Evolutionary conservation across 2,329 filamentous ascomycete genomes (phyloP).

Genomic region (Arthrobotrys entomopaga): DNA sequence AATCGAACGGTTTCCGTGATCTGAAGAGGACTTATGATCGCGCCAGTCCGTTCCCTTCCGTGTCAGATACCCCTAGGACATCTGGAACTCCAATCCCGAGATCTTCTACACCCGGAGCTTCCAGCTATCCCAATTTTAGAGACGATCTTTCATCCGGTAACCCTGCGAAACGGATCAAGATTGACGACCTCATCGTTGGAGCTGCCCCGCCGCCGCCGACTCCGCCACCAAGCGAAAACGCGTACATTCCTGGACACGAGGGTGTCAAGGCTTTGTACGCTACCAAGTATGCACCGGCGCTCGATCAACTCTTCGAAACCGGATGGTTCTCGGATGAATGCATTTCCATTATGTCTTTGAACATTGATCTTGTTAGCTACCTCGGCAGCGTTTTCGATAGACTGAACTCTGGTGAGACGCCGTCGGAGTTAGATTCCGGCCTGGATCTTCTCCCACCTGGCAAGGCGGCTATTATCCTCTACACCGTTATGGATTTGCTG

Average conservation of each 20-base stretch:
- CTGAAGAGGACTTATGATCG: conserved; percentile 60
- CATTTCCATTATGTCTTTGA: conserved; percentile 65
- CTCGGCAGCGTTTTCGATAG: conserved; percentile 57
- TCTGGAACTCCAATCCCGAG: conserved; percentile 64
- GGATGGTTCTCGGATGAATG: conserved; percentile 76
- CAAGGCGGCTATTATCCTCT: conserved; percentile 57
- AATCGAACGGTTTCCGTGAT: conserved; percentile 56
- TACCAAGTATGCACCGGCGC: conserved; percentile 78
- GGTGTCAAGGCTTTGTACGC: conserved; percentile 78
- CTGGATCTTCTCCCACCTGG: conserved; percentile 56
- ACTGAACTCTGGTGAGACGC: conserved; percentile 57
- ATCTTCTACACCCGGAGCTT: conserved; percentile 57
- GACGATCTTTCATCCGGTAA: conserved; percentile 55
- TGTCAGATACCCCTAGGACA: conserved; percentile 64
- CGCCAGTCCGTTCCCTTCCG: conserved; percentile 61
- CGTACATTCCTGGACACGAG: conserved; percentile 66
- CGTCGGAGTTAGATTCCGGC: conserved; percentile 56
- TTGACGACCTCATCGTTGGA: conserved; percentile 77
- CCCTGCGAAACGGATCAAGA: conserved; percentile 73
- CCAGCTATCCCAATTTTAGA: conserved; percentile 56
- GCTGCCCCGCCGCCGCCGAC: conserved; percentile 70
- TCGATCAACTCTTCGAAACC: conserved; percentile 82
- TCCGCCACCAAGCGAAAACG: conserved; percentile 64
- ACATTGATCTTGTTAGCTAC: conserved; percentile 60
- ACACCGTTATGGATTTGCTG: conserved; percentile 58